A percentile compares a stretch with the other conserved stretches of the same genome.
These are phyloP conservation scores for Ophiostoma tasmaniense DNA, from an alignment of 2,329 filamentous ascomycete genomes.

Conservation along the genomic window DNA sequence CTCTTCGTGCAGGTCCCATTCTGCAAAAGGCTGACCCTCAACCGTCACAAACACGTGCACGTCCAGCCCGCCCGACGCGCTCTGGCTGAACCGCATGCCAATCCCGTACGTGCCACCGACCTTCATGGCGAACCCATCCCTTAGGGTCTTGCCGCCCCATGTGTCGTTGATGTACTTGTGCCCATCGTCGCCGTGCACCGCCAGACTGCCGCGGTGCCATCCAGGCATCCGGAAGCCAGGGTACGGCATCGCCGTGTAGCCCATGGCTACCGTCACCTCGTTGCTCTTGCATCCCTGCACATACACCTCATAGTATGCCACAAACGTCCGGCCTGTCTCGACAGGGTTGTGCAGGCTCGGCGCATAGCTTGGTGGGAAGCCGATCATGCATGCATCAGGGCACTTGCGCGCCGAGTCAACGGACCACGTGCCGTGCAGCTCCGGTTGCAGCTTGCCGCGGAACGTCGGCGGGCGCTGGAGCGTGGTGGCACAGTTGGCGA, in stretches of 20 bases:
- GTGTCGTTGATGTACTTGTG: conserved; percentile 66
- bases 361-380: conserved; percentile 61
- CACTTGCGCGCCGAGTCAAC: conserved; percentile 34
- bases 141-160: conserved; percentile 62
- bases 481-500: conserved; percentile 44
- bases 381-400: conserved; percentile 56
- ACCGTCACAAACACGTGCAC: conserved; percentile 63
- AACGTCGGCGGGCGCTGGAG: conserved; percentile 44
- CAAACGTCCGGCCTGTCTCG: conserved; percentile 30
- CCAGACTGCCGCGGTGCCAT: conserved; percentile 69
- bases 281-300: conserved; percentile 24
- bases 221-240: conserved; percentile 70
- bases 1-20: conserved; percentile 70
- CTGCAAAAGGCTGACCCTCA: conserved; percentile 49
- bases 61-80: conserved; percentile 27
- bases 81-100: conserved; percentile 53
- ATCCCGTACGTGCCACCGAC: conserved; percentile 60
- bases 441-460: conserved; percentile 38
- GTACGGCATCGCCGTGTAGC: conserved; percentile 66
- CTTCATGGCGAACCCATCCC: conserved; percentile 12
- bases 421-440: conserved; percentile 44
- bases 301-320: conserved; percentile 65
- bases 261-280: conserved; percentile 52
- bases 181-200: conserved; percentile 74
- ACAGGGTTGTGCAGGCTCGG: conserved; percentile 50